Evolutionary conservation across 306 rosid genomes (phyloP), one percentile per base, ranked within the genome.

Genomic region (Inga leiocalycina): DNA sequence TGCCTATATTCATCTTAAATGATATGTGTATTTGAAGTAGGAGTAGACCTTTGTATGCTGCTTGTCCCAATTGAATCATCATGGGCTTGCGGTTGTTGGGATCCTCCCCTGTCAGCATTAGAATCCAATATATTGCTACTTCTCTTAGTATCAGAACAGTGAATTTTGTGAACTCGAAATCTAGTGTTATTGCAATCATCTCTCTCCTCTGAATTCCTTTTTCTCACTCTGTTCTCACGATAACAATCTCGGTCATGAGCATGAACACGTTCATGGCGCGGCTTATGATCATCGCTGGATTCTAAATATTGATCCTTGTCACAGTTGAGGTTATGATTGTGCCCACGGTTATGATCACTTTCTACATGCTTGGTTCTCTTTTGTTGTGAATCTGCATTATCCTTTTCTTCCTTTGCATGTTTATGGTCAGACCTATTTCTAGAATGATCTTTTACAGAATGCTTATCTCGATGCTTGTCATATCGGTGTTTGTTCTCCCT

Each of bases 1-100:
- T 80, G 93, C 98, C 98, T 96, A 85, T 85, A 87, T 66, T 92
- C 98, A 82, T 96, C 97, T 66, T 87, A 76, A 81, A 91, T 90
- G 73, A 45, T 79, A 65, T 89, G 87, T 70, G 94, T 84, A 86
- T 79, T 86, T 39, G 93, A 87, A 61, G 91, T 85, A 59, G 96
- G 98, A 13, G 98, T 93, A 65, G 85, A 88, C 88, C 90, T 90
- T 80, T 84, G 84, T 81, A 90, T 96, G 82, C 86, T 91, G 89
- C 82, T 85, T 70, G 90, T 83, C 66, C 82, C 83, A 57, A 65
- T 67, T 79, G 91, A 69, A 79, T 94, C 97, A 48, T 72, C 86
- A 83, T 89, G 93, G 66, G 85, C 82, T 74, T 93, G 96, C 19
- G 92, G 92, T 10, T 88, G 75, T 73, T 90, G 99, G 84, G 98